A percentile compares a stretch with the other conserved stretches of the same genome.
Conservation (phyloP, 192 early-diverging fungal genomes). For the Dissophora ornata region DNA sequence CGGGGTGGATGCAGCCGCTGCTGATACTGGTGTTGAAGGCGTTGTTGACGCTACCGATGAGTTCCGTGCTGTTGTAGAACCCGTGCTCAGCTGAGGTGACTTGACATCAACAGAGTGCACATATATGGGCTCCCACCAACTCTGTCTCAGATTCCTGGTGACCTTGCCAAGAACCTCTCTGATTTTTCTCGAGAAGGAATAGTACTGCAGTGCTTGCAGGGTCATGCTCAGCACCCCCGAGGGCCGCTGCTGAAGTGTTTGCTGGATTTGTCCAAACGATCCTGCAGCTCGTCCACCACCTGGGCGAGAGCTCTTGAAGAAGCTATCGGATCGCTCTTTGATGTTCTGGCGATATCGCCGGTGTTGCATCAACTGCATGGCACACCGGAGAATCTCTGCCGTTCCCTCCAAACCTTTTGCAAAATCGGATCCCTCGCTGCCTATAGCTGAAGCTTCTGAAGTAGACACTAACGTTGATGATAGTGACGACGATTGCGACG, state of each 20-base stretch:
- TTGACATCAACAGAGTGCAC: conserved; percentile 36
- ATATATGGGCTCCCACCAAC: conserved; percentile 42
- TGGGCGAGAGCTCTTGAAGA: conserved; percentile 50
- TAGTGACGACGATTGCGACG: not conserved
- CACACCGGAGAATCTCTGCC: conserved; percentile 26
- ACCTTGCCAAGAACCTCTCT: conserved; percentile 23
- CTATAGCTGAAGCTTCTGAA: not conserved
- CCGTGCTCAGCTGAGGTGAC: conserved; percentile 1
- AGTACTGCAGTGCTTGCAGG: conserved; percentile 38
- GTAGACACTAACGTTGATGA: too few relatives aligned
- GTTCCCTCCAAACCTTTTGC: conserved; percentile 15
- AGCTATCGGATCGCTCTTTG: conserved; percentile 43
- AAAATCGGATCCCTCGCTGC: not conserved
- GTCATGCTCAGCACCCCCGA: conserved; percentile 26
- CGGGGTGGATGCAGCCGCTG: not conserved
- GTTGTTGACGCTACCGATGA: not conserved
- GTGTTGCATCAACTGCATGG: conserved; percentile 43
- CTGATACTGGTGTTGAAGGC: not conserved
- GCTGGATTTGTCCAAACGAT: conserved; percentile 45
- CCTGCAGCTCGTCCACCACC: conserved; percentile 34
- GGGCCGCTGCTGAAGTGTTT: conserved; percentile 37
- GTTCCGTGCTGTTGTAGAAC: not conserved
- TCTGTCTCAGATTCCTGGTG: conserved; percentile 26
- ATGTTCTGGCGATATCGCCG: conserved; percentile 40
- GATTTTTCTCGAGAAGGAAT: conserved; percentile 28